Percentiles rank a stretch among this genome's conserved stretches.
phyloP scores from a whole-genome alignment of 768 basidiomycete genomes.

The Lentinus brumalis region DNA sequence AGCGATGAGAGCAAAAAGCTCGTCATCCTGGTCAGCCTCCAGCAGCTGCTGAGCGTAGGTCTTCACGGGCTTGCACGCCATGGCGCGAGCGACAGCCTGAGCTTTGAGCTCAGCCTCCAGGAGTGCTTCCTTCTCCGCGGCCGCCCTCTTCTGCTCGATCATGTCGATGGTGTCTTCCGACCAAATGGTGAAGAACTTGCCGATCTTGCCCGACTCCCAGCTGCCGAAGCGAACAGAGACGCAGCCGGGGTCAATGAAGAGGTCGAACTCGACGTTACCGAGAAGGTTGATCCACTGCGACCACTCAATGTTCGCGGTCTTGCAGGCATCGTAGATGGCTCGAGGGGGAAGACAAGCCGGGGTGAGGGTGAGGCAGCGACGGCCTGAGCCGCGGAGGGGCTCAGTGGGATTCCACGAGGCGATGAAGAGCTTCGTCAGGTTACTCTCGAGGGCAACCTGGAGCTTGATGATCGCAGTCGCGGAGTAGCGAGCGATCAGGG shows the following conservation, averaged over 20 bases:
- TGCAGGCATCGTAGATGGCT: slow-evolving; percentile 69
- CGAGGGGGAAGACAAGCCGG: slow-evolving; percentile 71
- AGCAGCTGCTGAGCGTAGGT: slow-evolving; percentile 76
- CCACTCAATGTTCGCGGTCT: slow-evolving; percentile 73
- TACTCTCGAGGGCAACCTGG: slow-evolving; percentile 70
- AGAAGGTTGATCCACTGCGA: slow-evolving; percentile 76
- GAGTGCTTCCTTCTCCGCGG: slow-evolving; percentile 19
- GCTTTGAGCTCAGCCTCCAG: slow-evolving; percentile 24
- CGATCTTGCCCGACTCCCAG: slow-evolving; percentile 42
- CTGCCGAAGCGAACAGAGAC: slow-evolving; percentile 65
- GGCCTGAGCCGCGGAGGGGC: slow-evolving; percentile 68
- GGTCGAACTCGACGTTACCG: slow-evolving; percentile 72
- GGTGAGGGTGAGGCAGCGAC: slow-evolving; percentile 74
- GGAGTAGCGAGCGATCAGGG: slow-evolving; percentile 59
- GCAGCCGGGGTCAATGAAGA: slow-evolving; percentile 80
- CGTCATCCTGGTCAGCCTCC: slow-evolving; percentile 70
- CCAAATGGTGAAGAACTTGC: slow-evolving; percentile 67
- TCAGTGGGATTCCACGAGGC: slow-evolving; percentile 66
- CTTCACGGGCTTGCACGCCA: slow-evolving; percentile 40
- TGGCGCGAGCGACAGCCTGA: slow-evolving; percentile 23
- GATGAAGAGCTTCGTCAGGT: slow-evolving; percentile 69
- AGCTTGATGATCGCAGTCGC: slow-evolving; percentile 66
- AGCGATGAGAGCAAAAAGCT: slow-evolving; percentile 74
- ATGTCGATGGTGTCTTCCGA: slow-evolving; percentile 45
- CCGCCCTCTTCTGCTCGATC: slow-evolving; percentile 31